Conservation (phyloP, 176 grass and related monocot species). For the Poa annua region DNA sequence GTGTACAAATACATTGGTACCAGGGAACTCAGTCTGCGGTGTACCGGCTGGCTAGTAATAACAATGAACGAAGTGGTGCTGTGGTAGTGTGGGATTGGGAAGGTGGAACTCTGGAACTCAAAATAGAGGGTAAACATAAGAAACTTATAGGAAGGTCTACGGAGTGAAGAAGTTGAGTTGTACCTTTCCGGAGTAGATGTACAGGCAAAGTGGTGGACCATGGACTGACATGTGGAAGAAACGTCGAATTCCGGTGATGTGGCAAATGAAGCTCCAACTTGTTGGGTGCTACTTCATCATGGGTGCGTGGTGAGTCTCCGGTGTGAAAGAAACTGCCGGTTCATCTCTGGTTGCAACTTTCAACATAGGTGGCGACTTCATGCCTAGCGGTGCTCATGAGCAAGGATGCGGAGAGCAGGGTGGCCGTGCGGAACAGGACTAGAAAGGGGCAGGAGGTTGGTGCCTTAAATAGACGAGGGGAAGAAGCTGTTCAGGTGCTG, state of each 20-base stretch:
- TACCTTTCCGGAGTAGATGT: not conserved
- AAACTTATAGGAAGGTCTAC: not conserved
- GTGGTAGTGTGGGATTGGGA: not conserved
- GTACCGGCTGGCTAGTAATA: too few relatives aligned
- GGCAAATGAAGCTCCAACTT: not conserved
- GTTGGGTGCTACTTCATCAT: not conserved
- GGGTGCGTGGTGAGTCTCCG: not conserved
- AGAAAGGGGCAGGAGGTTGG: not conserved
- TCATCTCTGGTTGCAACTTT: not conserved
- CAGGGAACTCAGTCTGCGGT: not conserved
- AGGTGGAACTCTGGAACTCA: not conserved
- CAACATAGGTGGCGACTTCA: not conserved
- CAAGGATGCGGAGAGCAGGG: not conserved
- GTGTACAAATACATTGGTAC: not conserved
- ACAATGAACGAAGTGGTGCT: not conserved
- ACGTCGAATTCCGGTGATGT: not conserved
- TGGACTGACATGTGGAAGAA: not conserved
- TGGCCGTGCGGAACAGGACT: not conserved
- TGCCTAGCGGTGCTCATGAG: not conserved
- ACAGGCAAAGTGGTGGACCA: not conserved
- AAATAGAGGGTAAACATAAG: too few relatives aligned
- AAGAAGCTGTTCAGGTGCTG: not conserved
- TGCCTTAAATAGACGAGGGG: not conserved
- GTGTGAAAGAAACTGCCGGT: not conserved
- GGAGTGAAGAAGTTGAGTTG: not conserved